phyloP scores from a whole-genome alignment of 23 red algal genomes.

The Gracilaria gracilis region DNA sequence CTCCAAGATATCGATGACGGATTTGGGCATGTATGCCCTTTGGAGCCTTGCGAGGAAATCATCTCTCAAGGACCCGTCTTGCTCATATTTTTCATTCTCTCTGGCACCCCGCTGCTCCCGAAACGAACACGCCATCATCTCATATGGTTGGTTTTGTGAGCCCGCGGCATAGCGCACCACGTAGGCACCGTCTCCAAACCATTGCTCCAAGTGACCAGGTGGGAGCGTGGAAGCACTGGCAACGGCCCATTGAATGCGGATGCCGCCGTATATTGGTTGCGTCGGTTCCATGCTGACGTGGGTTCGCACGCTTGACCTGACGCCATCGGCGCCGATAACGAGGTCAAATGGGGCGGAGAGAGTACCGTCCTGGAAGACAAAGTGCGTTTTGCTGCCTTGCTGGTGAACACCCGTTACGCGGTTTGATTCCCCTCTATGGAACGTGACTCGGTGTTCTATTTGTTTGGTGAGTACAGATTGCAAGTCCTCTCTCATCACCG shows the following conservation, averaged over 20 bases:
- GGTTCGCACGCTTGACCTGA: constrained; percentile 45
- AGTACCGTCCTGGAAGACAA: constrained; percentile 24
- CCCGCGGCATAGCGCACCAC: constrained; percentile 64
- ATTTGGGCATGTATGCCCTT: constrained; percentile 10
- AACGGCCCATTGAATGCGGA: constrained; percentile 65
- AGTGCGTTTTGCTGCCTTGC: neutral
- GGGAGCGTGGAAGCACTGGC: neutral
- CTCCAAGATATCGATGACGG: constrained; percentile 6
- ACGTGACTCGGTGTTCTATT: constrained; percentile 13
- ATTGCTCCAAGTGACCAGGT: constrained; percentile 30
- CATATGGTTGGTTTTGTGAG: neutral
- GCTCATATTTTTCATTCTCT: constrained; percentile 35
- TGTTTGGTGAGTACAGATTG: constrained; percentile 6
- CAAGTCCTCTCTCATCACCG: constrained; percentile 60
- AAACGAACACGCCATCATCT: constrained; percentile 56
- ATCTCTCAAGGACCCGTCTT: neutral
- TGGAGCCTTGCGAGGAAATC: neutral
- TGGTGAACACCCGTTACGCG: constrained; percentile 22
- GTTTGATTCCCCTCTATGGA: constrained; percentile 32
- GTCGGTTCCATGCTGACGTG: neutral
- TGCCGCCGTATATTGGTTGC: constrained; percentile 55
- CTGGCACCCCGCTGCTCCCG: neutral
- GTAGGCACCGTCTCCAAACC: constrained; percentile 82
- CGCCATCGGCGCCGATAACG: constrained; percentile 70
- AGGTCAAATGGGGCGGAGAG: constrained; percentile 47